A percentile compares a stretch with the other conserved stretches of the same genome.
These are phyloP conservation scores for Rhizomucor miehei DNA, from an alignment of 371 early-diverging fungal genomes.

Conservation along the genomic window DNA sequence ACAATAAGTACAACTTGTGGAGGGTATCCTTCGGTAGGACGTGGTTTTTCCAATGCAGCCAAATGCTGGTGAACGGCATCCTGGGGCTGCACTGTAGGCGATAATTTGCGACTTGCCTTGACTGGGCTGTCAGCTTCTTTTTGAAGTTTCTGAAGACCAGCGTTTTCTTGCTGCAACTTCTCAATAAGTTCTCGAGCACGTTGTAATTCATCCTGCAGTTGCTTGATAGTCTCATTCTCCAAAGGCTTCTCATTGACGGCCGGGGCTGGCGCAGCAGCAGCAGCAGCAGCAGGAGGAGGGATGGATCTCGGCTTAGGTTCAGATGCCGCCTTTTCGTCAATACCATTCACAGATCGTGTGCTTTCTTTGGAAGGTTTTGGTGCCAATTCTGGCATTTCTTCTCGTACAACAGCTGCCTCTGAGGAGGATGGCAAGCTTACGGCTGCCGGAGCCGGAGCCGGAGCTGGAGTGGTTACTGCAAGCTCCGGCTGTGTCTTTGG, in stretches of 20 bases:
- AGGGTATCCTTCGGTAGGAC: slow-evolving; percentile 51
- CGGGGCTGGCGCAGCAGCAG: slow-evolving; percentile 1
- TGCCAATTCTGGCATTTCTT: neutral
- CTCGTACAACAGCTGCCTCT: too few relatives aligned
- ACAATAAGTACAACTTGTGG: slow-evolving; percentile 44
- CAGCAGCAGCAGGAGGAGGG: slow-evolving; percentile 6
- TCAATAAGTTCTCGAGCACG: slow-evolving; percentile 25
- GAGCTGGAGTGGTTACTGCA: slow-evolving; percentile 4
- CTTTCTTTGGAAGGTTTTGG: neutral
- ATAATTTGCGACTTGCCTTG: slow-evolving; percentile 21
- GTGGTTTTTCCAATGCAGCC: slow-evolving; percentile 48
- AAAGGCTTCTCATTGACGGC: neutral
- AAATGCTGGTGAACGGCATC: slow-evolving; percentile 56
- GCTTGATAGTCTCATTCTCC: slow-evolving; percentile 13
- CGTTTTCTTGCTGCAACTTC: slow-evolving; percentile 23
- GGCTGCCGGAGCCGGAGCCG: slow-evolving; percentile 10
- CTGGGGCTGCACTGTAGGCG: slow-evolving; percentile 35
- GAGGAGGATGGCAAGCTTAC: neutral
- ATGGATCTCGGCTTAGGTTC: slow-evolving; percentile 5
- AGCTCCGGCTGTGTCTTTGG: slow-evolving; percentile 3
- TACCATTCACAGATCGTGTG: neutral
- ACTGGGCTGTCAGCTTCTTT: slow-evolving; percentile 20
- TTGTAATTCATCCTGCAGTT: slow-evolving; percentile 18
- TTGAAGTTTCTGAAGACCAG: slow-evolving; percentile 15
- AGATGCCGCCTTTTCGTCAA: slow-evolving; percentile 1